These are phyloP conservation scores for Xenosphaeropsis pyriputrescens DNA, from an alignment of 2,329 filamentous ascomycete genomes.

Conservation along the genomic window DNA sequence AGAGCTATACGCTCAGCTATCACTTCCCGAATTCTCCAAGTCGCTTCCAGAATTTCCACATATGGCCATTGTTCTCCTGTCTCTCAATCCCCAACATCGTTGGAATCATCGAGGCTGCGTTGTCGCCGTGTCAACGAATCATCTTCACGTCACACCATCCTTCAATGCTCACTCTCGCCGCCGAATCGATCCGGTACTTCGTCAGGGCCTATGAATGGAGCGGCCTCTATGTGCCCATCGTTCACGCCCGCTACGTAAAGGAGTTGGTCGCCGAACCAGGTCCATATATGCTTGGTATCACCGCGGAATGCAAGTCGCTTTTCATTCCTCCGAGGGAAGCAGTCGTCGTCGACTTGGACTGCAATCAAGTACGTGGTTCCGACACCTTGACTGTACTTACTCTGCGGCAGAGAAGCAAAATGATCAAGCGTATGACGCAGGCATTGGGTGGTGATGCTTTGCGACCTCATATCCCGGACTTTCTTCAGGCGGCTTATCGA, in stretches of 20 bases:
- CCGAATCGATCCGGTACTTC: conserved; percentile 86
- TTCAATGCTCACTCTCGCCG: conserved; percentile 93
- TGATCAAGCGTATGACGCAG: conserved; percentile 84
- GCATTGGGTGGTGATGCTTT: conserved; percentile 85
- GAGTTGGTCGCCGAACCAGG: conserved; percentile 94
- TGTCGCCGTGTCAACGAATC: conserved; percentile 90
- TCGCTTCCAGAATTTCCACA: conserved; percentile 97
- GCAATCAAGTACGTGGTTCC: conserved; percentile 94
- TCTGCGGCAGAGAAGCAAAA: conserved; percentile 82
- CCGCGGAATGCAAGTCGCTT: conserved; percentile 88
- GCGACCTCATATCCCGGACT: conserved; percentile 81
- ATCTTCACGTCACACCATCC: conserved; percentile 98
- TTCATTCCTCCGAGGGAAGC: conserved; percentile 96
- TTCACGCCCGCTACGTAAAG: conserved; percentile 88
- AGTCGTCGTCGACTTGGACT: conserved; percentile 89
- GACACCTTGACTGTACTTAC: conserved; percentile 81
- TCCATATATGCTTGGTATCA: conserved; percentile 93
- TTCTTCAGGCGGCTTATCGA: conserved; percentile 89
- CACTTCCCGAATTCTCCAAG: conserved; percentile 96
- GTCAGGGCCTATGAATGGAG: conserved; percentile 98
- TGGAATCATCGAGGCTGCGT: conserved; percentile 86
- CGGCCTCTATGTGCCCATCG: conserved; percentile 89
- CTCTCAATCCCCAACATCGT: conserved; percentile 97
- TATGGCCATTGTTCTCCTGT: conserved; percentile 97
- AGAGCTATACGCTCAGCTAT: conserved; percentile 97